These are phyloP conservation scores for Trypanosoma theileri DNA, from an alignment of 208 protist genomes.

Conservation along the genomic window DNA sequence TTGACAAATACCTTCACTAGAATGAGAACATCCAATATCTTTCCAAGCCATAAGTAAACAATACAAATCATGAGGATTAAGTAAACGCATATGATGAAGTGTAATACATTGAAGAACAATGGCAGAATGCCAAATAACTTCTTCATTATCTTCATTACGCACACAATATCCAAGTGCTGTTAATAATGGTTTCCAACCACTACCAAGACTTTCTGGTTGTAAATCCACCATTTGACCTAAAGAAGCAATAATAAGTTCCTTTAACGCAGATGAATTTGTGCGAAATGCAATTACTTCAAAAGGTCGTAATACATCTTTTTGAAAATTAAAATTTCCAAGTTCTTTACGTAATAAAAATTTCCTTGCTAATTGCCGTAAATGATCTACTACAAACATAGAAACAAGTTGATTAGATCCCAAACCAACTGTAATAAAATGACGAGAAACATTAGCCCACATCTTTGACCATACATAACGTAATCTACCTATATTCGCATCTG, in stretches of 20 bases:
- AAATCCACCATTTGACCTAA: conserved; percentile 52
- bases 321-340: conserved; percentile 88
- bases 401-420: conserved; percentile 62
- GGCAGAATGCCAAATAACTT: conserved; percentile 9
- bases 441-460: conserved; percentile 69
- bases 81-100: not conserved
- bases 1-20: not conserved
- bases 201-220: conserved; percentile 60
- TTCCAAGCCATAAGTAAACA: not conserved
- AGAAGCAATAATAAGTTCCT: conserved; percentile 73
- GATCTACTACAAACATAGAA: conserved; percentile 88
- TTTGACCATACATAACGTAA: conserved; percentile 84
- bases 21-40: not conserved
- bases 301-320: conserved; percentile 90
- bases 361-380: conserved; percentile 79
- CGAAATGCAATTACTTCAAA: conserved; percentile 80
- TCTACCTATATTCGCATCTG: conserved; percentile 85
- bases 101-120: conserved; percentile 4
- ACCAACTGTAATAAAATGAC: conserved; percentile 67
- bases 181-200: conserved; percentile 84
- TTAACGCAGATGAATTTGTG: conserved; percentile 33
- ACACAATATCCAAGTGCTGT: conserved; percentile 29
- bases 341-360: conserved; percentile 87
- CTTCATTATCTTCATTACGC: not conserved
- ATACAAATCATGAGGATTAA: not conserved